phyloP scores from a whole-genome alignment of 371 early-diverging fungal genomes.

The Mucor mucedo region DNA sequence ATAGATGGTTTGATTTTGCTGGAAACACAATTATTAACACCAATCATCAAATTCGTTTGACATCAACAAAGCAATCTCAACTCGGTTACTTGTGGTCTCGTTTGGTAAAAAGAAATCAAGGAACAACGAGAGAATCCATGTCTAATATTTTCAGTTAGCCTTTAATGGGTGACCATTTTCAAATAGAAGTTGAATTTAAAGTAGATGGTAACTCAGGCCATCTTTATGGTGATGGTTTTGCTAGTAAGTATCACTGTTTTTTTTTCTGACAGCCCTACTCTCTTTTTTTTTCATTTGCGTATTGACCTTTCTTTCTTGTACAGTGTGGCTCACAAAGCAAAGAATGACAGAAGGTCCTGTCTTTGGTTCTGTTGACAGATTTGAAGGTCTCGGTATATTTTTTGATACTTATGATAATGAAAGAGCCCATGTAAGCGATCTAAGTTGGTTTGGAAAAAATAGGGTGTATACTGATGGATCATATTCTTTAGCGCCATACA shows the following conservation, averaged over 20 bases:
- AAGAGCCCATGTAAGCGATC: constrained; percentile 67
- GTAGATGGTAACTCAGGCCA: constrained; percentile 72
- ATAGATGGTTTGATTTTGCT: constrained; percentile 77
- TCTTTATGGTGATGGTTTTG: constrained; percentile 94
- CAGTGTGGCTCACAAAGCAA: constrained; percentile 57
- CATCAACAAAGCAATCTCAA: constrained; percentile 80
- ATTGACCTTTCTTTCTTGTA: not conserved
- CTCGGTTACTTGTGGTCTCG: constrained; percentile 89
- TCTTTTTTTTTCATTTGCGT: not conserved
- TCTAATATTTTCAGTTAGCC: constrained; percentile 42
- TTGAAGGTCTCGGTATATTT: constrained; percentile 92
- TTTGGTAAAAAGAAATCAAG: constrained; percentile 45
- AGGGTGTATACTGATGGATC: not conserved
- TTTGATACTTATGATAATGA: constrained; percentile 97
- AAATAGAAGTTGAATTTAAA: constrained; percentile 92
- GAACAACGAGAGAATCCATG: not conserved
- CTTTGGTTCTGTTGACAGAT: constrained; percentile 89
- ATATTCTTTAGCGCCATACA: constrained; percentile 22
- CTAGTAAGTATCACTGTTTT: constrained; percentile 72
- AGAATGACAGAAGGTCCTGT: constrained; percentile 74
- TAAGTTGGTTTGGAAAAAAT: too few species aligned
- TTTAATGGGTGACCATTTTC: constrained; percentile 77
- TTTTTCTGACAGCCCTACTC: not conserved
- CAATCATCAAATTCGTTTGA: constrained; percentile 79
- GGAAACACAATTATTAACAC: constrained; percentile 76